Base-by-base conservation (phyloP, 805 yeast genomes). In the Saccharomyces kudriavzevii region DNA sequence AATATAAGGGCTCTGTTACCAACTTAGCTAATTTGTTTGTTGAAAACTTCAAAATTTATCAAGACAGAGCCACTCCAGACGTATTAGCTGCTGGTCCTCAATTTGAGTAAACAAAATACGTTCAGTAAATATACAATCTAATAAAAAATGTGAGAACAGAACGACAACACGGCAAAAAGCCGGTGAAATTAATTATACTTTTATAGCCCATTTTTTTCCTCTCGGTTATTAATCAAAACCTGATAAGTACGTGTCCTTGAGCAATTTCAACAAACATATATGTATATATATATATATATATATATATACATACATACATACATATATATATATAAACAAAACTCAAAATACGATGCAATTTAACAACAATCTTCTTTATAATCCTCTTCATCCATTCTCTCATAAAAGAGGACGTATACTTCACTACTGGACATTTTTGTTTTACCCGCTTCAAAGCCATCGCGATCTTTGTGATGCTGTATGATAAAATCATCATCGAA, bases 1-100 rank as follows among this genome's bases (percentile, higher is more conserved):
- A 79, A 61, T 84, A 81, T 71, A 64, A 63, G 47, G 59, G 60
- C 40, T 87, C 85, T 69, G 85, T 84, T 57, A 70, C 71, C 55
- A 77, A 79, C 55, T 83, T 92, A 69, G 97, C 90, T 45, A 70
- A 73, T 50, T 77, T 87, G 76, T 92, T 92, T 68, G 80, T 80
- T 66, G 90, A 88, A 71, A 92, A 92, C 80, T 92, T 92, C 71
- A 82, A 77, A 68, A 90, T 82, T 69, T 92, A 92, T 76, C 74
- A 88, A 65, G 81, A 83, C 66, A 87, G 82, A 66, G 89, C 96
- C 59, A 87, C 96, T 40, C 65, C 77, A 27, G 97, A 89, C 70
- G 97, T 92, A 52, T 75, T 85, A 66, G 88, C 94, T 66, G 98
- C 97, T 63, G 99, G 97, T 57, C 99, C 98, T 61, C 77, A 56